A percentile compares a stretch with the other conserved stretches of the same genome.
Evolutionary conservation across 495 filamentous ascomycete species (phyloP).

Genomic region (Penicillium silybi): DNA sequence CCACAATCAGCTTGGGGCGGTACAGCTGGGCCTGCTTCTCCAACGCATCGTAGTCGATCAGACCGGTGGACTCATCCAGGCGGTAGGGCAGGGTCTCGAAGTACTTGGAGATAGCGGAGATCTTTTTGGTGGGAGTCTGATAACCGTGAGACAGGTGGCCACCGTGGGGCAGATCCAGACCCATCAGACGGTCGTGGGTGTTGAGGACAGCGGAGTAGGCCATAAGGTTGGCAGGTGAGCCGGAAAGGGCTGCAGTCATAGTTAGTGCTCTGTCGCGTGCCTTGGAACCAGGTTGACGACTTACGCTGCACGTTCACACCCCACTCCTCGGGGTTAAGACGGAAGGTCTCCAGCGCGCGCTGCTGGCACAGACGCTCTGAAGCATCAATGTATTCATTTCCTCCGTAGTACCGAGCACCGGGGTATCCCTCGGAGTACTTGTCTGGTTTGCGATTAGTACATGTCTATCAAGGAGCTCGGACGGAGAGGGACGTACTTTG

Average conservation of each 20-base stretch:
- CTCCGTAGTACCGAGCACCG: conserved; percentile 94
- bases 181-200: conserved; percentile 94
- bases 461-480: neutral
- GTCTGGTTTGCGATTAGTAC: conserved; percentile 49
- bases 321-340: conserved; percentile 81
- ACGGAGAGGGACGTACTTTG: conserved; percentile 63
- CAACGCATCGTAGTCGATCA: conserved; percentile 90
- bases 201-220: conserved; percentile 91
- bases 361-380: conserved; percentile 86
- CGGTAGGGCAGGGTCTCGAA: conserved; percentile 97
- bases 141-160: conserved; percentile 97
- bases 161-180: conserved; percentile 92
- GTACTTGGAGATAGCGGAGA: conserved; percentile 96
- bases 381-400: conserved; percentile 92
- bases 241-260: conserved; percentile 72
- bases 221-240: conserved; percentile 92
- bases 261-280: conserved; percentile 12
- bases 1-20: conserved; percentile 92
- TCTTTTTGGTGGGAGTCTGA: conserved; percentile 97
- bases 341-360: conserved; percentile 82
- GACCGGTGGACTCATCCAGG: conserved; percentile 81
- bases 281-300: conserved; percentile 18
- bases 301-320: conserved; percentile 95
- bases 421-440: conserved; percentile 99
- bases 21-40: conserved; percentile 82